Base-by-base conservation (phyloP, 441 rosid genomes). In the Jatropha podagrica region DNA sequence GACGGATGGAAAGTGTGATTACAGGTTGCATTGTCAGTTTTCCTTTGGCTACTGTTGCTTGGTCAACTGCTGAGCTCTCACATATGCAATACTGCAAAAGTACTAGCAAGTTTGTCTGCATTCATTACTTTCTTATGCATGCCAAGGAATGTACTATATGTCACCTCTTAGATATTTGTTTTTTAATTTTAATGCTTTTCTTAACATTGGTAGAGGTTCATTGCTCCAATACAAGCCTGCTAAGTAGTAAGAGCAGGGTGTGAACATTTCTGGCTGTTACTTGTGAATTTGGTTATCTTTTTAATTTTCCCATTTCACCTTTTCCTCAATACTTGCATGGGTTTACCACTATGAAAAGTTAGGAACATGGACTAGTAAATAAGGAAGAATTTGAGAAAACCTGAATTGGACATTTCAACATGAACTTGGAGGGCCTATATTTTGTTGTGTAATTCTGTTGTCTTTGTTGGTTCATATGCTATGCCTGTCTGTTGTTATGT, bases 281-380 rank as follows among this genome's bases (percentile, higher is more conserved):
- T 18, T 8, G 5, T 12, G 15, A 26, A 2, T 41, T 23, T 42
- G 13, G n/a, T 15, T 37, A 38, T 55, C 62, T 18, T 38, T 52
- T 56, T 38, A 17, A 42, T 27, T 72, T 42, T 72, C 44, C 17
- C n/a, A 55, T 10, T 18, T 7, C 9, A 42, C n/a, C 6, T 23
- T 55, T 68, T 61, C 42, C 44, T 61, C 61, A 51, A 52, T 23
- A 20, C n/a, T 52, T 17, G 44, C 72, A 51, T 52, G 38, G 65
- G 17, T 15, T 63, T 13, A 63, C 11, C 17, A 46, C 55, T 20
- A 37, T 51, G 59, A 52, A n/a, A 46, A 51, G 59, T 46, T 40
- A 54, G 62, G 8, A 51, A 54, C 8, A 32, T 20, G 32, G 12
- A 20, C 38, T 23, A 46, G 32, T 52, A 63, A 38, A 17, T 42